Base-by-base conservation (phyloP, 2,329 filamentous ascomycete species). In the Exophiala sp. region DNA sequence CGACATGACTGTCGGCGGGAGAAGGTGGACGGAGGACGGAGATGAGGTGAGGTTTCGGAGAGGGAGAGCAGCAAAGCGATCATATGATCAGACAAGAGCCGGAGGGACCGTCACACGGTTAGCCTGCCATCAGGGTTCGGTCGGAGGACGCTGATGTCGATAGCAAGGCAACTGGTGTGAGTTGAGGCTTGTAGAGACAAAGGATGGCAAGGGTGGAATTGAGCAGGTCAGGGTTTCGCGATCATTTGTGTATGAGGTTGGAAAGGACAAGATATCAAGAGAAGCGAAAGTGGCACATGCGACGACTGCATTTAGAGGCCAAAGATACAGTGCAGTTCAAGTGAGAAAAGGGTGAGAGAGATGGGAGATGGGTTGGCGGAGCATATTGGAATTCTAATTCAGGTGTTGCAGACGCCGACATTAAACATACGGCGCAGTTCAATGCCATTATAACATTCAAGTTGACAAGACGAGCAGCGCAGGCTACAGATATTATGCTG, bases 1-100 rank as follows among this genome's bases (percentile, higher is more conserved):
- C 60, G 89, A 93, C 56, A 91, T 73, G 60, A 86, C 86, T 90
- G 95, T 95, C 62, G 61, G 73, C 70, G 59, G 69, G 63, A 61
- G 71, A 74, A 37, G 80, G 76, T 44, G 76, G 82, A 24, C 41
- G 10, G 23, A 14, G 19, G n/a, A 21, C 35, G 35, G 19, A 14
- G n/a, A 32, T 21, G 34, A 24, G 16, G 21, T 30, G 34, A 24
- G 16, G 30, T 21, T 24, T 22, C 7, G 47, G 24, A 32, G n/a
- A 18, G 11, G 34, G 41, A 44, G 22, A 23, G 23, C 23, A 30
- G 29, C 16, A 23, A 32, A 30, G 9, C 23, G 40, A 43, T 16
- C 40, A 43, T 43, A 43, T 19, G 38, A 41, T 41, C 38, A 14
- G 19, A 24, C 16, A 41, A 8, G 18, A 18, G 34, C 34, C 7